Evolutionary conservation across 192 early-diverging fungal species (phyloP).

Genomic region (Backusella liffmaniae): DNA sequence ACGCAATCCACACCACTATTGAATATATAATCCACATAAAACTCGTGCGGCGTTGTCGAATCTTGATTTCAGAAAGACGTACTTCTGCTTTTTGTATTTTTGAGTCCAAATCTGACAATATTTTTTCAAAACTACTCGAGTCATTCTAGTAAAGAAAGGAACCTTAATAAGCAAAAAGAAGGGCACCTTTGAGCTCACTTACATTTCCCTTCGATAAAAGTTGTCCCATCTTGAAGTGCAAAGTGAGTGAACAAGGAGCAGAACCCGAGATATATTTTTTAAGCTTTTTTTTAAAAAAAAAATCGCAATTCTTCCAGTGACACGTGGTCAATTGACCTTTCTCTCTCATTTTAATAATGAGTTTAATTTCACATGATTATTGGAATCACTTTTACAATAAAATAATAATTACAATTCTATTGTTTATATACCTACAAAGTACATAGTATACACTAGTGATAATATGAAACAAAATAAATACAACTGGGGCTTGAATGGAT

Average conservation of each 20-base stretch:
- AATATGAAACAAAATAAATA: too few relatives aligned
- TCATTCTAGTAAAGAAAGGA: conserved; percentile 17
- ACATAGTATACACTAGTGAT: too few relatives aligned
- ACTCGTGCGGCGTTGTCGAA: conserved; percentile 55
- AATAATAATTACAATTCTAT: background rate
- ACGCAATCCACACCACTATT: conserved; percentile 52
- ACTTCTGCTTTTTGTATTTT: conserved; percentile 62
- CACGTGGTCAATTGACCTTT: background rate
- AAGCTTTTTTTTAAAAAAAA: background rate
- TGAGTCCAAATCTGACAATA: conserved; percentile 63
- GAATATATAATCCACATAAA: conserved; percentile 61
- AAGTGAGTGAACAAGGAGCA: background rate
- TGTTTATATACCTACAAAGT: background rate
- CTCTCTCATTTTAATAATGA: background rate
- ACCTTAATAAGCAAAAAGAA: background rate
- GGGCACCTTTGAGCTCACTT: background rate
- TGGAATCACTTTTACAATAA: background rate
- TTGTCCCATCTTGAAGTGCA: background rate
- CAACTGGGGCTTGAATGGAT: too few relatives aligned
- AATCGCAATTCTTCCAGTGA: background rate
- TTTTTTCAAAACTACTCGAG: conserved; percentile 37
- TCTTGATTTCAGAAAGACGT: conserved; percentile 63
- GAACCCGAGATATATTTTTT: background rate
- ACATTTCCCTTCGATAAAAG: background rate
- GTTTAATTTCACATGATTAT: background rate